A percentile compares a stretch with the other conserved stretches of the same genome.
These are phyloP conservation scores for Schizosaccharomyces osmophilus DNA, from an alignment of 805 yeast genomes.

Conservation along the genomic window DNA sequence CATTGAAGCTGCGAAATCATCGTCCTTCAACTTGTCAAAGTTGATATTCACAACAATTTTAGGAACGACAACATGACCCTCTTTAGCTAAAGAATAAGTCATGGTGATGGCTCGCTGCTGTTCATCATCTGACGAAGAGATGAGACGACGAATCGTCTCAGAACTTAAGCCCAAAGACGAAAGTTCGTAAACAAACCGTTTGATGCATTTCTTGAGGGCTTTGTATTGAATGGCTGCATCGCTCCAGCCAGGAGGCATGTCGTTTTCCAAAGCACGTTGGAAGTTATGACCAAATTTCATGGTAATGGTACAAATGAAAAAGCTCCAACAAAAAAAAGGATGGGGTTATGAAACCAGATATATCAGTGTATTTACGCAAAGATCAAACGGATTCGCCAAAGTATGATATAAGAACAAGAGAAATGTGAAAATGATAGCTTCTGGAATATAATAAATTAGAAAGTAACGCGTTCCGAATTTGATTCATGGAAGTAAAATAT, in stretches of 20 bases:
- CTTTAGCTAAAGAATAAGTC: neutral
- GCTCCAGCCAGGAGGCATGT: constrained; percentile 44
- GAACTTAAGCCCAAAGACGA: constrained; percentile 31
- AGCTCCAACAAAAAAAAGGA: neutral
- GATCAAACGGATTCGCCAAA: too few species aligned
- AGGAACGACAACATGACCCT: neutral
- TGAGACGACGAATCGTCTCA: constrained; percentile 15
- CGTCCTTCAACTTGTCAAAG: neutral
- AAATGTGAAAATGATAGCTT: too few species aligned
- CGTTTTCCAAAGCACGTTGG: constrained; percentile 38
- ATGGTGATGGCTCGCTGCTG: neutral
- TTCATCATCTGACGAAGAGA: constrained; percentile 8
- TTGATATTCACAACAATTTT: neutral
- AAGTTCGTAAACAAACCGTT: constrained; percentile 39
- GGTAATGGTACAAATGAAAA: neutral
- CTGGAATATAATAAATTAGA: too few species aligned
- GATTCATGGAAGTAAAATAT: too few species aligned
- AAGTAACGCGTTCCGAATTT: too few species aligned
- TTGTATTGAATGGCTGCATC: constrained; percentile 49
- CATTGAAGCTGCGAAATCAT: neutral
- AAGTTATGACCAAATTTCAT: constrained; percentile 62
- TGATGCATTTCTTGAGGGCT: constrained; percentile 40
- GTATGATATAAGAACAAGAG: too few species aligned
- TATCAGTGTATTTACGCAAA: too few species aligned
- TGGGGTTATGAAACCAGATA: neutral